Evolutionary conservation across 441 rosid genomes (phyloP).

Genomic region (Eruca vesicaria): DNA sequence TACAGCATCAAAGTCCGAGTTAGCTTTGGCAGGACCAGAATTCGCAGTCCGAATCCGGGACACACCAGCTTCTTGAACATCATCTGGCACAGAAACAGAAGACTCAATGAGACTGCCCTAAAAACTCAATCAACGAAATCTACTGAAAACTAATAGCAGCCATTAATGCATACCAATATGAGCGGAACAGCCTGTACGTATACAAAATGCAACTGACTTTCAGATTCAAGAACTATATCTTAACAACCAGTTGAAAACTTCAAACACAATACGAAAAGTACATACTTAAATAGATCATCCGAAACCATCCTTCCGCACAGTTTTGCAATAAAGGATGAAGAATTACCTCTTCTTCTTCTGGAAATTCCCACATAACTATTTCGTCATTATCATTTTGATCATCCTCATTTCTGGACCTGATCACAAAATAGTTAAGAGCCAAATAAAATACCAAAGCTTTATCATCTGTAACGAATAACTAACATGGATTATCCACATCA

Average conservation of each 20-base stretch:
- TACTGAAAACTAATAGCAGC: neutral
- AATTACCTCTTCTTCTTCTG: conserved; percentile 74
- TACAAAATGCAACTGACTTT: neutral
- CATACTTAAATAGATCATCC: too few species aligned
- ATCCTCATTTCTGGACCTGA: conserved; percentile 50
- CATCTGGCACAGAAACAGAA: conserved; percentile 25
- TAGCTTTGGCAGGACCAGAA: conserved; percentile 39
- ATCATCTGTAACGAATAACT: neutral
- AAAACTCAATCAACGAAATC: conserved; percentile 3
- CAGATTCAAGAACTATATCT: neutral
- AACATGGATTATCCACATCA: conserved; percentile 24
- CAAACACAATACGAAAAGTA: neutral
- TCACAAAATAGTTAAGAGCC: neutral
- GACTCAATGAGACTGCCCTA: conserved; percentile 30
- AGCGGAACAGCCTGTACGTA: neutral
- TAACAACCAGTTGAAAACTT: neutral
- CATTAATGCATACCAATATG: too few species aligned
- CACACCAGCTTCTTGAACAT: conserved; percentile 14
- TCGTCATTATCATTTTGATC: conserved; percentile 70
- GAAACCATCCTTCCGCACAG: too few species aligned
- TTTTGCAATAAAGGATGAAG: neutral
- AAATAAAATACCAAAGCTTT: neutral
- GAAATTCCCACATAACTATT: conserved; percentile 50
- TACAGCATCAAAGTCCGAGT: conserved; percentile 16
- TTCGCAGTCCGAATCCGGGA: conserved; percentile 25